Evolutionary conservation across 176 grass and related monocot genomes (phyloP), one percentile per base, ranked within the genome.

Genomic region (Raddia distichophylla): DNA sequence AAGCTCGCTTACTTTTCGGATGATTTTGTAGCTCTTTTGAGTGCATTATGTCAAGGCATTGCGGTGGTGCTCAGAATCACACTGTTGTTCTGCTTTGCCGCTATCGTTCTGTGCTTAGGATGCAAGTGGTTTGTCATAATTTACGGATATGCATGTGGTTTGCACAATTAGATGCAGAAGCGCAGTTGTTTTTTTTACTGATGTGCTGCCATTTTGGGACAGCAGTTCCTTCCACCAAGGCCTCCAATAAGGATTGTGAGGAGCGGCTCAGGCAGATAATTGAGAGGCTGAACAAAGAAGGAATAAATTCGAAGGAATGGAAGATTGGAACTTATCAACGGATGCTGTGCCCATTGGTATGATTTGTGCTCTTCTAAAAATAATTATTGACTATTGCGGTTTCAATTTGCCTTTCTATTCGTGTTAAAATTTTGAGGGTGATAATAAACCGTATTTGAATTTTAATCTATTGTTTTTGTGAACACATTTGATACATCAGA

Each of bases 341-440:
- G 1, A 60, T 77, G 20, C 2, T 82, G 33, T 98, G 96, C 82
- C 96, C 96, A 19, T 14, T 79, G 90, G 95, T 97, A 55, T 12
- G 11, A 22, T 73, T 2, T 50, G 33, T 34, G 16, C 15, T 50
- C 8, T 55, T 11, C 40, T 74, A 60, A 34, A 34, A 10, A 63
- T 46, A 22, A 15, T 51, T 43, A 14, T 63, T 15, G 55, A 58
- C 18, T 19, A 6, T 0, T 43, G 18, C 10, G 32, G 40, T 68
- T 80, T 56, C 5, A 10, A 8, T 69, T 80, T 46, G 4, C 37
- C 32, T 6, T 53, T 20, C 6, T 74, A 60, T 67, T 44, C 32
- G 32, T 71, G 19, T 84, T 51, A 68, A 78, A 4, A 49, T 32
- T 51, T 60, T 17, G 43, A 22, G 34, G 2, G 5, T 50, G 20